Conservation (phyloP, 202 grass and related monocot species). For the Setaria italica region DNA sequence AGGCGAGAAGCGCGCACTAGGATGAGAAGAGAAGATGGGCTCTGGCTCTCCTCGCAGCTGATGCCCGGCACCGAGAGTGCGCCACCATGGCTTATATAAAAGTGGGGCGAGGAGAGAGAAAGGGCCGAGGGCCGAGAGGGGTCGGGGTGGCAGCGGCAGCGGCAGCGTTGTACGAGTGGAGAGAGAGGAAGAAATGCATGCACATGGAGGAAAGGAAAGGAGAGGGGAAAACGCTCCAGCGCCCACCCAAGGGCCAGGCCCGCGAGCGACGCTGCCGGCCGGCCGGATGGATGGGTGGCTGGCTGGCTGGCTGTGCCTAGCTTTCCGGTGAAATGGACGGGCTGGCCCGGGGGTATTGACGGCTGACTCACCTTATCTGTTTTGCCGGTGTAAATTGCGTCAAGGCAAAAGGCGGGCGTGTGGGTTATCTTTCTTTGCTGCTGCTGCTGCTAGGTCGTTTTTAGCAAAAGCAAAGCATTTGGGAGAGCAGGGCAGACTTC, state of each 20-base stretch:
- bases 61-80: conserved; percentile 44
- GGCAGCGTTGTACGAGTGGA: not conserved
- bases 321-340: conserved; percentile 42
- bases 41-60: not conserved
- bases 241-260: conserved; percentile 4
- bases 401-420: not conserved
- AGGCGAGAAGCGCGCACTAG: conserved; percentile 36
- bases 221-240: conserved; percentile 9
- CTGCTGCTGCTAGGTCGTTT: not conserved
- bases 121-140: not conserved
- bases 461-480: not conserved
- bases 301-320: too few species aligned
- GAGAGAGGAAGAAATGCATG: conserved; percentile 6
- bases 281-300: not conserved
- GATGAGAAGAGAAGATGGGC: not conserved
- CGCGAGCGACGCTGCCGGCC: conserved; percentile 9
- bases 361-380: conserved; percentile 53
- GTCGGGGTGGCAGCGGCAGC: not conserved
- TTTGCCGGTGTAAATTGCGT: conserved; percentile 39
- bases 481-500: not conserved
- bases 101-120: conserved; percentile 9
- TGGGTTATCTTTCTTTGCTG: not conserved
- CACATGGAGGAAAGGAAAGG: conserved; percentile 37
- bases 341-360: not conserved
- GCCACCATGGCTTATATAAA: conserved; percentile 66